Percentiles rank a stretch among this genome's conserved stretches.
Conservation (phyloP, 2,329 filamentous ascomycete species). For the Penicillium sp. region DNA sequence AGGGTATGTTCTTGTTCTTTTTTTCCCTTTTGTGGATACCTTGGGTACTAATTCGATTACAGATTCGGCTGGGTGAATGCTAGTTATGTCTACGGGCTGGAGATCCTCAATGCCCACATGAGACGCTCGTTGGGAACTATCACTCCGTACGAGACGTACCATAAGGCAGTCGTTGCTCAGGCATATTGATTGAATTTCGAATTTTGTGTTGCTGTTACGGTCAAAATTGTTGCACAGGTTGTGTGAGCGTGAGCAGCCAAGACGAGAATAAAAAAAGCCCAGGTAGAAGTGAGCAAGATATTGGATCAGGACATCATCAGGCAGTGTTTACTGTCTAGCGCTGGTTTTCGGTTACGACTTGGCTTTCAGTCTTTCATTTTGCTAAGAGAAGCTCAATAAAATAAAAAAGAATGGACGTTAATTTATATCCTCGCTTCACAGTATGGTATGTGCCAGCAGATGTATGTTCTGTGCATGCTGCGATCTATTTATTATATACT, state of each 20-base stretch:
- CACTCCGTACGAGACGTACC: slow-evolving; percentile 81
- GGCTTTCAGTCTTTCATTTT: background rate
- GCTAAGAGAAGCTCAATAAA: background rate
- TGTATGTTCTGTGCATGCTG: background rate
- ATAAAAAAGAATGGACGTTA: background rate
- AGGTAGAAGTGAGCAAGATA: background rate
- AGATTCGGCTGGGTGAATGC: slow-evolving; percentile 99
- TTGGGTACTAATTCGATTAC: slow-evolving; percentile 16
- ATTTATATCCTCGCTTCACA: background rate
- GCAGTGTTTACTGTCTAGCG: background rate
- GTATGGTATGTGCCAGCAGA: background rate
- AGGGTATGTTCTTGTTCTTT: slow-evolving; percentile 66
- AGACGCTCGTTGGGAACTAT: slow-evolving; percentile 82
- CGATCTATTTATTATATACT: background rate
- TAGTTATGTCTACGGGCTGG: slow-evolving; percentile 90
- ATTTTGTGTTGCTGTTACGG: background rate
- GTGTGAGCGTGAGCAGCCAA: background rate
- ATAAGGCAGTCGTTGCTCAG: slow-evolving; percentile 58
- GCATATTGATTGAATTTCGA: slow-evolving; percentile 15
- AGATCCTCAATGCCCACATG: slow-evolving; percentile 86
- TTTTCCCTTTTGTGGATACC: background rate
- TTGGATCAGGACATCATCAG: background rate
- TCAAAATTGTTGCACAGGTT: background rate
- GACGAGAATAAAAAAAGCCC: slow-evolving; percentile 1
- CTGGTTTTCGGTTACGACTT: background rate